phyloP scores from a whole-genome alignment of 306 rosid species.

The Myrica gale region DNA sequence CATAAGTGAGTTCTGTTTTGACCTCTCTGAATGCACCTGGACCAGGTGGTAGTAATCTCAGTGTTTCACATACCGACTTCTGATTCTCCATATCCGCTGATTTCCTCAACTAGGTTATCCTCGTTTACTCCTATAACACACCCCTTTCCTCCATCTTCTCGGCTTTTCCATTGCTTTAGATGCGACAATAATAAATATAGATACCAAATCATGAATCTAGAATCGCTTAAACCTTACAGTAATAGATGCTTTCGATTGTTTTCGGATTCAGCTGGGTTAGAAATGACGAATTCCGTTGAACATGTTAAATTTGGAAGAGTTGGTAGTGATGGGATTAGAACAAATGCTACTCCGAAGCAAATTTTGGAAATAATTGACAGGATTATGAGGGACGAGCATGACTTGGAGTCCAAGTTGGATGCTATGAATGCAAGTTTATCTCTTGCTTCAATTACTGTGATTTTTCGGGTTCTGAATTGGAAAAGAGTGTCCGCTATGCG shows the following conservation, averaged over 20 bases:
- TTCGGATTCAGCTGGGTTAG: constrained; percentile 17
- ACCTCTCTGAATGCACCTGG: too few species aligned
- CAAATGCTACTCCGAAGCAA: constrained; percentile 29
- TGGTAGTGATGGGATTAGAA: constrained; percentile 14
- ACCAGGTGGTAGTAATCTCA: too few species aligned
- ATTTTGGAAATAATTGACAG: constrained; percentile 45
- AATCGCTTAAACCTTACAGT: background rate
- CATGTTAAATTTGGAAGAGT: background rate
- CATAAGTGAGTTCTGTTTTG: too few species aligned
- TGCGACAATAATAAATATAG: background rate
- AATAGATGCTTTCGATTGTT: constrained; percentile 30
- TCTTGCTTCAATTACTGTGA: constrained; percentile 20
- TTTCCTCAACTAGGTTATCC: constrained; percentile 33
- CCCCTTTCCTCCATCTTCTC: constrained; percentile 27
- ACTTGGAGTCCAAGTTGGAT: constrained; percentile 48
- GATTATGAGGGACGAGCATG: constrained; percentile 41
- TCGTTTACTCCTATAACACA: constrained; percentile 9
- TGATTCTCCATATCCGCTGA: constrained; percentile 5
- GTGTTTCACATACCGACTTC: background rate
- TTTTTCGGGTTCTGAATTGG: constrained; percentile 41
- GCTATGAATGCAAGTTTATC: constrained; percentile 44
- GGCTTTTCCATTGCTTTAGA: background rate
- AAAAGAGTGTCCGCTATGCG: constrained; percentile 48
- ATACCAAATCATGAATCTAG: background rate
- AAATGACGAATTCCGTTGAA: constrained; percentile 1